These are phyloP conservation scores for Rhizoctonia solani DNA, from an alignment of 1,284 basidiomycete species.

Conservation along the genomic window DNA sequence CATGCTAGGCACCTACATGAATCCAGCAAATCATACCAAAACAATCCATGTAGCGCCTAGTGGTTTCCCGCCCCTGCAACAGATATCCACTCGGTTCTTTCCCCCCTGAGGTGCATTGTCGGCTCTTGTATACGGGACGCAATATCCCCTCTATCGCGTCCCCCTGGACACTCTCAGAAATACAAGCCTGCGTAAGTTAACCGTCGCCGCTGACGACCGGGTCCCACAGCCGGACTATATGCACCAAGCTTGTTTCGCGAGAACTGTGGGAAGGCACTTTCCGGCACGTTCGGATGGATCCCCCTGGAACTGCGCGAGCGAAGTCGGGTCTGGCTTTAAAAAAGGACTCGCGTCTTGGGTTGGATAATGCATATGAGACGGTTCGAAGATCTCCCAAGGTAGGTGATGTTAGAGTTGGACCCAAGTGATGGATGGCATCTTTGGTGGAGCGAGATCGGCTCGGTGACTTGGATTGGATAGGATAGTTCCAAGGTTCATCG, in stretches of 20 bases:
- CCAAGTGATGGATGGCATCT: no score
- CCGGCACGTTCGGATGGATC: constrained; percentile 6
- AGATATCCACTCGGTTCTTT: background rate
- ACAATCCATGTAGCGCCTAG: background rate
- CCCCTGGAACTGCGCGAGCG: constrained; percentile 7
- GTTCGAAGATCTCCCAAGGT: no score
- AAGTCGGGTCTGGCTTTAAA: no score
- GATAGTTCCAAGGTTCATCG: no score
- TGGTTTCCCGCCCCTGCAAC: no score
- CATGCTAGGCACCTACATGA: background rate
- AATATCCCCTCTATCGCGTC: background rate
- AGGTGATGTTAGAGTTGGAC: no score
- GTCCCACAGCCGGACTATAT: background rate
- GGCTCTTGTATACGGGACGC: constrained; percentile 3
- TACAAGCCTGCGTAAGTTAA: no score
- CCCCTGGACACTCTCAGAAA: constrained; percentile 3
- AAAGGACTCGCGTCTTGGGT: no score
- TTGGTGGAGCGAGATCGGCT: no score
- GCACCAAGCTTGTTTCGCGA: background rate
- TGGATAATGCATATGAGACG: no score
- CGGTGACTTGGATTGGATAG: no score
- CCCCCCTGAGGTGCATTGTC: constrained; percentile 14
- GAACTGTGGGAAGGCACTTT: background rate
- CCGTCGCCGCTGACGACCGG: background rate
- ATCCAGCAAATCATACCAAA: background rate